Conservation (phyloP, 495 filamentous ascomycete genomes). For the Tuber microsphaerosporum region DNA sequence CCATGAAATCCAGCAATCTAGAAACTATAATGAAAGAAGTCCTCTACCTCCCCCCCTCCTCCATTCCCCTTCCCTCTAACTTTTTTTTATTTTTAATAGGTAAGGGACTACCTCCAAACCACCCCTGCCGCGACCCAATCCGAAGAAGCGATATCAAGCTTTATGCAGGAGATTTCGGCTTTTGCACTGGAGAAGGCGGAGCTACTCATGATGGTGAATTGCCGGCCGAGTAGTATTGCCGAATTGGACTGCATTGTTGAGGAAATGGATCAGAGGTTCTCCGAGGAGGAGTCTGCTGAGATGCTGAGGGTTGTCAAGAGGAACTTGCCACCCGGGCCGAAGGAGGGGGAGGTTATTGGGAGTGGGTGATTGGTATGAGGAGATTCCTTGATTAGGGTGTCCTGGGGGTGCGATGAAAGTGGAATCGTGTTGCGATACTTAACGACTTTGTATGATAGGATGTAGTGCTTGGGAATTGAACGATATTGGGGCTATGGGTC, state of each 20-base stretch:
- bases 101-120: conserved; percentile 38
- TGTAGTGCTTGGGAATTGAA: background rate
- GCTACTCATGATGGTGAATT: conserved; percentile 58
- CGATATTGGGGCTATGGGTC: background rate
- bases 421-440: background rate
- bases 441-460: background rate
- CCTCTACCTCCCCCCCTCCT: background rate
- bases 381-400: background rate
- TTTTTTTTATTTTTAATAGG: conserved; percentile 10
- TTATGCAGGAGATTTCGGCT: conserved; percentile 27
- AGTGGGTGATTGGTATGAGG: background rate
- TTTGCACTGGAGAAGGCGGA: conserved; percentile 50
- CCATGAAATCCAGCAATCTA: conserved; percentile 46
- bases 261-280: conserved; percentile 48
- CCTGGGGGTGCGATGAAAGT: background rate
- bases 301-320: conserved; percentile 42
- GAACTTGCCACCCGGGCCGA: conserved; percentile 25
- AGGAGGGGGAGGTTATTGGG: conserved; percentile 9
- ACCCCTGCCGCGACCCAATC: conserved; percentile 35
- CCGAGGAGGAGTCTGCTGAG: conserved; percentile 41
- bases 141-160: conserved; percentile 22
- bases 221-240: conserved; percentile 45
- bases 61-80: background rate
- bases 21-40: conserved; percentile 48
- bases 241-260: conserved; percentile 49